These are phyloP conservation scores for Clohesyomyces aquaticus DNA, from an alignment of 495 filamentous ascomycete genomes.

Conservation along the genomic window DNA sequence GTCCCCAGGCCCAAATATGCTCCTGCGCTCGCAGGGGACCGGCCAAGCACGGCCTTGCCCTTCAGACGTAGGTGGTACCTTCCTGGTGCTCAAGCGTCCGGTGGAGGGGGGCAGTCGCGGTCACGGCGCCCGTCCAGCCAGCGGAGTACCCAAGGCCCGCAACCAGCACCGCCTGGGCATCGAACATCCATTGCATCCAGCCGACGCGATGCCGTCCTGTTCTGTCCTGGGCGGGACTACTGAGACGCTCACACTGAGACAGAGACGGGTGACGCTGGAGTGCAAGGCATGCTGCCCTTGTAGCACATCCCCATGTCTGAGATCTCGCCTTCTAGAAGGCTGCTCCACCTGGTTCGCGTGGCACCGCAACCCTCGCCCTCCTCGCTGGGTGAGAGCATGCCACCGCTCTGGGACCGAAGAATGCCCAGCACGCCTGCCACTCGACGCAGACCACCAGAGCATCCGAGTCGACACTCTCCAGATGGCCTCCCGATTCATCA, in stretches of 20 bases:
- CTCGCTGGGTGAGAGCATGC: background rate
- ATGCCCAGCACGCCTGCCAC: no score
- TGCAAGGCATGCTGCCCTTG: no score
- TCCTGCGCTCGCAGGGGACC: no score
- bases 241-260: no score
- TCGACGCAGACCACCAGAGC: background rate
- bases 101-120: background rate
- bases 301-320: background rate
- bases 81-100: background rate
- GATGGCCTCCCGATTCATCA: background rate
- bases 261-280: no score
- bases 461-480: background rate
- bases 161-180: no score
- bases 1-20: background rate
- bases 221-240: no score
- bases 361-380: background rate
- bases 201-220: no score
- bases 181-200: no score
- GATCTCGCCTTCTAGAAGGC: background rate
- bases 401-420: background rate
- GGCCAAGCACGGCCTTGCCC: background rate
- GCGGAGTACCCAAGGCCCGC: no score
- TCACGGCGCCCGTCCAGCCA: no score
- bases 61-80: no score
- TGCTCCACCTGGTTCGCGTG: background rate